phyloP scores from a whole-genome alignment of 306 rosid genomes.

The Sesbania bispinosa region DNA sequence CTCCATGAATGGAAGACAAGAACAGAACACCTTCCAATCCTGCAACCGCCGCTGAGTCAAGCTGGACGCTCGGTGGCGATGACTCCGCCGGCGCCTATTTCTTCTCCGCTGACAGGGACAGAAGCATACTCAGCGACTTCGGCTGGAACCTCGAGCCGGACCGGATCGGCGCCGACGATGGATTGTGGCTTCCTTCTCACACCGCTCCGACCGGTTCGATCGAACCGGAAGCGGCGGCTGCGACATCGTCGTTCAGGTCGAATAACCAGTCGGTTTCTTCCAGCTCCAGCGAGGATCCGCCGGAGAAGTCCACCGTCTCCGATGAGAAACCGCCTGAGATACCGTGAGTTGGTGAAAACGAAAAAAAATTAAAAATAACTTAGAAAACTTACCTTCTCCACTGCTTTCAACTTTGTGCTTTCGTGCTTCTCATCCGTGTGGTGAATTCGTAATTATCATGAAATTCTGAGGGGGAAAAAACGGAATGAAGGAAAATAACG shows the following conservation, averaged over 20 bases:
- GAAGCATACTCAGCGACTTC: slow-evolving; percentile 55
- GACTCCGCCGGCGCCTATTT: slow-evolving; percentile 35
- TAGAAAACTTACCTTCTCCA: background rate
- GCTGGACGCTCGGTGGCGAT: slow-evolving; percentile 48
- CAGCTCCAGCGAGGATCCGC: slow-evolving; percentile 83
- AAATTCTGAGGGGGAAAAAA: background rate
- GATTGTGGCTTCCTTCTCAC: slow-evolving; percentile 23
- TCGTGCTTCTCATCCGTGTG: background rate
- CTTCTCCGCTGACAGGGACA: slow-evolving; percentile 42
- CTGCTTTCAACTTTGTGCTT: slow-evolving; percentile 29
- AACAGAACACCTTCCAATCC: slow-evolving; percentile 39
- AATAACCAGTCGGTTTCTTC: slow-evolving; percentile 73
- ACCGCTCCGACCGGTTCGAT: slow-evolving; percentile 27
- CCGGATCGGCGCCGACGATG: slow-evolving; percentile 36
- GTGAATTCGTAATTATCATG: slow-evolving; percentile 29
- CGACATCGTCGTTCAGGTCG: slow-evolving; percentile 24
- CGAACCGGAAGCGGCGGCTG: slow-evolving; percentile 17
- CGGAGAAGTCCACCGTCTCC: slow-evolving; percentile 66
- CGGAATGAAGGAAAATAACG: slow-evolving; percentile 15
- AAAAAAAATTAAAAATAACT: no score
- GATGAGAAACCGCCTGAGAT: slow-evolving; percentile 61
- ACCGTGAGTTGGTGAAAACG: slow-evolving; percentile 71
- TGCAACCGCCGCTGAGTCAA: slow-evolving; percentile 30
- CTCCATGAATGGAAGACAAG: slow-evolving; percentile 46
- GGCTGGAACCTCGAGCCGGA: slow-evolving; percentile 62